Evolutionary conservation across 768 basidiomycete species (phyloP).

Genomic region (Neoboletus subvelutipes): DNA sequence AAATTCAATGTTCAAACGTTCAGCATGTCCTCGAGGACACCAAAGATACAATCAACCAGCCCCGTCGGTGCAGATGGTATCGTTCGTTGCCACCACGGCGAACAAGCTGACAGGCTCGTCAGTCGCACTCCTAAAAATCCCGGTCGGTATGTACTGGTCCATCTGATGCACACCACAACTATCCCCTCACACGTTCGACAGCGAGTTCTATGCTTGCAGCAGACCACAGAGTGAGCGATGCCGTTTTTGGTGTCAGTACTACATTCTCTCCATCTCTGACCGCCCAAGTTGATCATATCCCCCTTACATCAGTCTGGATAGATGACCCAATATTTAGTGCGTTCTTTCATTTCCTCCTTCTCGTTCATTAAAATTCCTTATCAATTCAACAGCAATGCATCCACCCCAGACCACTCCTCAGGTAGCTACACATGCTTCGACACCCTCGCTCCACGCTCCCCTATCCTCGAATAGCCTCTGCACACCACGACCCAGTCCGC

Average conservation of each 20-base stretch:
- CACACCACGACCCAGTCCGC: constrained; percentile 3
- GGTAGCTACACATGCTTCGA: not conserved
- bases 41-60: constrained; percentile 13
- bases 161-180: not conserved
- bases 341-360: not conserved
- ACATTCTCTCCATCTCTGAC: not conserved
- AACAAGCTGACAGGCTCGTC: constrained; percentile 20
- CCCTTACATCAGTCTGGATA: constrained; percentile 31
- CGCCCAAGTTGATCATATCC: not conserved
- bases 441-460: not conserved
- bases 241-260: constrained; percentile 38
- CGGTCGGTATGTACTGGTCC: constrained; percentile 33
- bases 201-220: constrained; percentile 41
- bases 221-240: constrained; percentile 13
- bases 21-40: constrained; percentile 4
- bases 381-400: not conserved
- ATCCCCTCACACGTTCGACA: not conserved
- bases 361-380: not conserved
- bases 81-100: constrained; percentile 37
- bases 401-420: not conserved
- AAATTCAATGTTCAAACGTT: not conserved
- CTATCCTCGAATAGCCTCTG: not conserved
- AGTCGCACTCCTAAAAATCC: constrained; percentile 35
- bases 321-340: constrained; percentile 26
- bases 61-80: constrained; percentile 30